phyloP scores from a whole-genome alignment of 2,329 filamentous ascomycete genomes.

The Fusarium agapanthi region DNA sequence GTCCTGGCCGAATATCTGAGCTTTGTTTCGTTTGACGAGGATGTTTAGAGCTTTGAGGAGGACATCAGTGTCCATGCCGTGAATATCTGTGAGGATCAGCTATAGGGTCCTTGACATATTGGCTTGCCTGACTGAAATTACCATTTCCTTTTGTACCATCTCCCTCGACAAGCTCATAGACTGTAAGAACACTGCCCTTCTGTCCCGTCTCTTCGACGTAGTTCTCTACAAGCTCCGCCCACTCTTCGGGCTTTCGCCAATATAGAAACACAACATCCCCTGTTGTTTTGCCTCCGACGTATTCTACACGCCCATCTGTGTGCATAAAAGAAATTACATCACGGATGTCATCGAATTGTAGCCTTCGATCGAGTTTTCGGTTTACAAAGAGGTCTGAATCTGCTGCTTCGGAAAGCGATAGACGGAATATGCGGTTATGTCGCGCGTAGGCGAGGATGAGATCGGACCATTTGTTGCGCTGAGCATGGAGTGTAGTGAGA shows the following conservation, averaged over 20 bases:
- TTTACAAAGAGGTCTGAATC: slow-evolving; percentile 67
- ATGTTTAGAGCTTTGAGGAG: slow-evolving; percentile 81
- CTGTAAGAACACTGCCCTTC: slow-evolving; percentile 86
- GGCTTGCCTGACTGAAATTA: slow-evolving; percentile 47
- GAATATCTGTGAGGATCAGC: slow-evolving; percentile 68
- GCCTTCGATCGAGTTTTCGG: slow-evolving; percentile 59
- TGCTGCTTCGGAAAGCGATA: slow-evolving; percentile 69
- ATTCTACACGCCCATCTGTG: slow-evolving; percentile 71
- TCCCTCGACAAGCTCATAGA: slow-evolving; percentile 92
- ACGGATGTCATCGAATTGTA: slow-evolving; percentile 60
- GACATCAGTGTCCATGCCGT: slow-evolving; percentile 86
- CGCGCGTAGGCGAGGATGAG: slow-evolving; percentile 87
- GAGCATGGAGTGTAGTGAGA: slow-evolving; percentile 75
- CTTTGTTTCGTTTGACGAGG: slow-evolving; percentile 88
- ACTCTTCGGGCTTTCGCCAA: slow-evolving; percentile 90
- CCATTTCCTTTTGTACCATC: slow-evolving; percentile 77
- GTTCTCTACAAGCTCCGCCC: slow-evolving; percentile 79
- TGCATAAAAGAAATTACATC: slow-evolving; percentile 69
- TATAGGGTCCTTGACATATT: background rate
- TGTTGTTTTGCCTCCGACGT: slow-evolving; percentile 54
- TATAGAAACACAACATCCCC: slow-evolving; percentile 74
- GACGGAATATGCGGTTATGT: slow-evolving; percentile 77
- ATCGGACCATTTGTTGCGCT: slow-evolving; percentile 85
- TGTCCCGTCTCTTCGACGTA: slow-evolving; percentile 92
- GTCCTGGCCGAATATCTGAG: slow-evolving; percentile 90